Evolutionary conservation across 2,329 filamentous ascomycete genomes (phyloP).

Genomic region (Fusarium mundagurra): DNA sequence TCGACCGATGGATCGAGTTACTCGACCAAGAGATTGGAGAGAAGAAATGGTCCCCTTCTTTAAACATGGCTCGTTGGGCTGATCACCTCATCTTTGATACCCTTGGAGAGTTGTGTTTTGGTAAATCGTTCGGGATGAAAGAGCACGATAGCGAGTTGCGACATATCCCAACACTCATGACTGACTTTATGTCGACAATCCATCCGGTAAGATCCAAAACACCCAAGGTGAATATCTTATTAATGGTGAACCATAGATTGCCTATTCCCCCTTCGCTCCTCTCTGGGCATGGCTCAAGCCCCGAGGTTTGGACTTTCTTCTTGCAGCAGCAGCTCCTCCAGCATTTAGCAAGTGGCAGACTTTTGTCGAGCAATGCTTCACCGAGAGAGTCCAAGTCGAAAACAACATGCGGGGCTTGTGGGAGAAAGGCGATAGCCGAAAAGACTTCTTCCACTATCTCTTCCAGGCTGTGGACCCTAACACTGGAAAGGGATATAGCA

Average conservation of each 20-base stretch:
- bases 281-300: slow-evolving; percentile 42
- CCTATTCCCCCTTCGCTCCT: slow-evolving; percentile 31
- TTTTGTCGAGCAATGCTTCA: slow-evolving; percentile 35
- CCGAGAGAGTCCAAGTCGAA: slow-evolving; percentile 24
- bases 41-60: neutral
- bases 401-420: neutral
- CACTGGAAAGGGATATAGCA: slow-evolving; percentile 38
- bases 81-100: slow-evolving; percentile 37
- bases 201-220: slow-evolving; percentile 14
- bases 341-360: slow-evolving; percentile 29
- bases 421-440: slow-evolving; percentile 18
- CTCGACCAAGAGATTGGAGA: slow-evolving; percentile 17
- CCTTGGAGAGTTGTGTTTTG: slow-evolving; percentile 35
- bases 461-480: slow-evolving; percentile 34
- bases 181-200: slow-evolving; percentile 12
- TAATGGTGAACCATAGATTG: slow-evolving; percentile 12
- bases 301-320: slow-evolving; percentile 32
- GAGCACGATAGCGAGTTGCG: slow-evolving; percentile 25
- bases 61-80: slow-evolving; percentile 35
- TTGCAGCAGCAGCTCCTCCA: slow-evolving; percentile 26
- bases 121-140: slow-evolving; percentile 35
- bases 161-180: slow-evolving; percentile 27
- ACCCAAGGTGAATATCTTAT: accelerated
- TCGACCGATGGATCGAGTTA: slow-evolving; percentile 28
- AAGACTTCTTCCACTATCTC: slow-evolving; percentile 42